These are phyloP conservation scores for Nicotiana rustica DNA, from an alignment of 305 asterid genomes.

Conservation along the genomic window DNA sequence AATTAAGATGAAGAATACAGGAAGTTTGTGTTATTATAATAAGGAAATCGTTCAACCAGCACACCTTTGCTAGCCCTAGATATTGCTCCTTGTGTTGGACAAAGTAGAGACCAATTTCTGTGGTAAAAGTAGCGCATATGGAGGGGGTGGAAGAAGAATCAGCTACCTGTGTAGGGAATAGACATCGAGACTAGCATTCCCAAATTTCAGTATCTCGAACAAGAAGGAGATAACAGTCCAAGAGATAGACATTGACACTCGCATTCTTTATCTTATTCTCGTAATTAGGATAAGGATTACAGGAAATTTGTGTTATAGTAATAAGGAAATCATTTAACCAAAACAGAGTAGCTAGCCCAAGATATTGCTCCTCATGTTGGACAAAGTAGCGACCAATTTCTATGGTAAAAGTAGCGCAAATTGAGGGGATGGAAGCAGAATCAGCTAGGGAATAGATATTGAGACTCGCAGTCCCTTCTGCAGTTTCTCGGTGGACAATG, in stretches of 20 bases:
- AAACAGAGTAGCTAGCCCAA: not conserved
- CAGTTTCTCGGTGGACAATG: too few species aligned
- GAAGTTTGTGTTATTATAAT: too few species aligned
- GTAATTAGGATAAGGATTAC: too few species aligned
- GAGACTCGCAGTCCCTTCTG: too few species aligned
- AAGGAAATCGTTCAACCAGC: not conserved
- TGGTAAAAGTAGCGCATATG: not conserved
- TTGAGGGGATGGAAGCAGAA: not conserved
- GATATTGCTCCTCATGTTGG: not conserved
- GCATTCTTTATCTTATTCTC: too few species aligned
- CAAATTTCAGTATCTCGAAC: too few species aligned
- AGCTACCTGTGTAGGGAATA: not conserved
- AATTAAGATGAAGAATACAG: not conserved
- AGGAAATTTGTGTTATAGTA: not conserved
- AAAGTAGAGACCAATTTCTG: not conserved
- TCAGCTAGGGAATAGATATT: not conserved
- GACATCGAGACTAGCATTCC: too few species aligned
- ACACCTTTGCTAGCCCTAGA: not conserved
- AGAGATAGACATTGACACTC: too few species aligned
- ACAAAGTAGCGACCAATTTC: not conserved
- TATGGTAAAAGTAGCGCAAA: not conserved
- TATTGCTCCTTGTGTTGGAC: not conserved
- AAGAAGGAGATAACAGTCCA: too few species aligned
- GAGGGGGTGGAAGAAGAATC: not conserved
- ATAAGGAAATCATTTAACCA: not conserved